phyloP scores from a whole-genome alignment of 148 eudicot species.

The Drosera capensis region DNA sequence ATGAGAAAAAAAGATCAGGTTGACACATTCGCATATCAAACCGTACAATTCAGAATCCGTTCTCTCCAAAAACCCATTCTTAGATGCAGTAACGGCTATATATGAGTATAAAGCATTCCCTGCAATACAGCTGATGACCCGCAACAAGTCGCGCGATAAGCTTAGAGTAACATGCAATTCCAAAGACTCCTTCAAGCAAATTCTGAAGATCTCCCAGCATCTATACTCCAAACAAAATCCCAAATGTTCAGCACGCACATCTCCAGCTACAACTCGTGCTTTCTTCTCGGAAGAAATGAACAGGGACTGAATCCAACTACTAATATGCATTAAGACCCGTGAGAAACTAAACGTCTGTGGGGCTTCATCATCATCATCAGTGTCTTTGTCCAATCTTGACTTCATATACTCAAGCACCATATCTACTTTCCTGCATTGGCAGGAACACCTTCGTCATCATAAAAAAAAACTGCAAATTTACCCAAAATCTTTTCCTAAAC shows the following conservation, averaged over 20 bases:
- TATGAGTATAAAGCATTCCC: constrained; percentile 19
- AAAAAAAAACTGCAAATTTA: background rate
- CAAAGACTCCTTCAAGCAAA: constrained; percentile 63
- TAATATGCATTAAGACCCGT: constrained; percentile 31
- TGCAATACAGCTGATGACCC: constrained; percentile 46
- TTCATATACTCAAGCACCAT: constrained; percentile 47
- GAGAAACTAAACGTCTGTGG: constrained; percentile 36
- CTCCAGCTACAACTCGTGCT: constrained; percentile 25
- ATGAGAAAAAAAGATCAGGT: constrained; percentile 41
- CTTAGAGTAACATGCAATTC: constrained; percentile 27
- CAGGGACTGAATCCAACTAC: constrained; percentile 60
- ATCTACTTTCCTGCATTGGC: constrained; percentile 60
- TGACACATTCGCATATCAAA: constrained; percentile 34
- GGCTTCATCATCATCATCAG: constrained; percentile 13
- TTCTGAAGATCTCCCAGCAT: constrained; percentile 73
- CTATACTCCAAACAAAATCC: constrained; percentile 50
- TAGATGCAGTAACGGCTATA: constrained; percentile 8
- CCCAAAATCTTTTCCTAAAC: background rate
- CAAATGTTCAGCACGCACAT: constrained; percentile 16
- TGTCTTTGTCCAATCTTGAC: constrained; percentile 17
- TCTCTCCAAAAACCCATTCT: constrained; percentile 9
- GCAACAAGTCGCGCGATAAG: constrained; percentile 47
- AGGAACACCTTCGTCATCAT: background rate
- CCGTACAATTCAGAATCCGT: constrained; percentile 22
- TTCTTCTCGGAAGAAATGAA: constrained; percentile 59